These are phyloP conservation scores for Lipomyces lipofer DNA, from an alignment of 805 yeast genomes.

Conservation along the genomic window DNA sequence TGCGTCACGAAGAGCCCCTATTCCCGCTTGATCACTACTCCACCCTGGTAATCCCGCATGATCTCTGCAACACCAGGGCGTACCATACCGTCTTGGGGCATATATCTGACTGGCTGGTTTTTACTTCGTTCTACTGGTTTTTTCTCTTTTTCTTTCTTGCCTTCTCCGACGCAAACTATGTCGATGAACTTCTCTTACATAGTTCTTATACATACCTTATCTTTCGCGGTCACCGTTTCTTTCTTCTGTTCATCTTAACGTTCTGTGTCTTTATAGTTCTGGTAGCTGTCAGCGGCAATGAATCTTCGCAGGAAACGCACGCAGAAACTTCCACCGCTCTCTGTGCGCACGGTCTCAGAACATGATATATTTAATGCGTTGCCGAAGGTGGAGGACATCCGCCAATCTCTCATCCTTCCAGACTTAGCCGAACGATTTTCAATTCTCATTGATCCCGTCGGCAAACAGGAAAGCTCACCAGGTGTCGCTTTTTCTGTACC, in stretches of 20 bases:
- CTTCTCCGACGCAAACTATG: too few species aligned
- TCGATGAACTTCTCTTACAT: background rate
- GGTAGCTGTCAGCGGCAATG: too few species aligned
- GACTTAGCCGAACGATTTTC: conserved; percentile 12
- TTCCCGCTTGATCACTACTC: too few species aligned
- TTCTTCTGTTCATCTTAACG: background rate
- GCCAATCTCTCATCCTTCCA: conserved; percentile 20
- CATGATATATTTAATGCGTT: conserved; percentile 10
- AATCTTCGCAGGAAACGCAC: background rate
- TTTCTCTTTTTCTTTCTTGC: too few species aligned
- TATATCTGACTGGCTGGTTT: too few species aligned
- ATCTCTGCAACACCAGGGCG: too few species aligned
- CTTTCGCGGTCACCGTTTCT: background rate
- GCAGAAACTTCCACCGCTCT: background rate
- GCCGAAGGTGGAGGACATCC: conserved; percentile 11
- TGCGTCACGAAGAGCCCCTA: too few species aligned
- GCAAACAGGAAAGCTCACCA: background rate
- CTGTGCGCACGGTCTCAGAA: conserved; percentile 1
- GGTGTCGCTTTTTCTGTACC: background rate
- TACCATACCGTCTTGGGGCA: too few species aligned
- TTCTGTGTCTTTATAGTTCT: too few species aligned
- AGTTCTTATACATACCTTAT: background rate
- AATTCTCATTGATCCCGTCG: background rate
- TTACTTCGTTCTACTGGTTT: too few species aligned
- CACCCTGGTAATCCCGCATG: too few species aligned